Conservation (phyloP, 495 filamentous ascomycete genomes). For the Penicillium cosmopolitanum region DNA sequence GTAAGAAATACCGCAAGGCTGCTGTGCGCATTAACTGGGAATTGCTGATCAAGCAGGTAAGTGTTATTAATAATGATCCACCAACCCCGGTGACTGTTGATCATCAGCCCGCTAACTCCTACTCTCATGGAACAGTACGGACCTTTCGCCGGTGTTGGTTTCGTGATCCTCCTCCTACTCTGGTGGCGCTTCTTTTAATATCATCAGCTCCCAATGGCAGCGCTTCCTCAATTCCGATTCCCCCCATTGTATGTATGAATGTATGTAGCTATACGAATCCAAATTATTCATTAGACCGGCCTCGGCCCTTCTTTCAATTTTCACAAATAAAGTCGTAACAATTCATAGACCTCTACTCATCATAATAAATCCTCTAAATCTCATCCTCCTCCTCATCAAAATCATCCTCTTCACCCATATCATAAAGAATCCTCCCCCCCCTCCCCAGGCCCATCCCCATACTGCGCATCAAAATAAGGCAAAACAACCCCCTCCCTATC, state of each 20-base stretch:
- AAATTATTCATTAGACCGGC: not conserved
- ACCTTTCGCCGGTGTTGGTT: conserved; percentile 75
- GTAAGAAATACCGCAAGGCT: conserved; percentile 87
- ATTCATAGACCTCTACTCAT: too few relatives aligned
- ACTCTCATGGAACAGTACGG: conserved; percentile 64
- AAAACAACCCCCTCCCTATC: conserved; percentile 88
- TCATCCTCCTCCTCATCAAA: conserved; percentile 99
- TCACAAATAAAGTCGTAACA: too few relatives aligned
- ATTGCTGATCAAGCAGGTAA: conserved; percentile 85
- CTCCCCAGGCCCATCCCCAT: conserved; percentile 73
- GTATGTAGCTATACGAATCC: conserved; percentile 30
- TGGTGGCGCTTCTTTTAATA: conserved; percentile 90
- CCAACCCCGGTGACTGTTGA: not conserved
- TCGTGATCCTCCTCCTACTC: conserved; percentile 82
- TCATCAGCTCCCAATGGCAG: conserved; percentile 4
- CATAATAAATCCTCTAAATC: conserved; percentile 54
- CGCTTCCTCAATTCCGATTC: not conserved
- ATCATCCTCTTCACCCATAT: conserved; percentile 95
- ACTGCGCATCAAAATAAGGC: conserved; percentile 95
- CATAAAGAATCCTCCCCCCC: conserved; percentile 92
- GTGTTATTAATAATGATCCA: conserved; percentile 16
- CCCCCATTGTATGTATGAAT: conserved; percentile 37
- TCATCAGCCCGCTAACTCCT: conserved; percentile 23
- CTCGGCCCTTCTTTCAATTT: too few relatives aligned
- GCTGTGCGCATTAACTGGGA: conserved; percentile 99